Base-by-base conservation (phyloP, 768 basidiomycete species). In the Kwoniella mangroviensis region DNA sequence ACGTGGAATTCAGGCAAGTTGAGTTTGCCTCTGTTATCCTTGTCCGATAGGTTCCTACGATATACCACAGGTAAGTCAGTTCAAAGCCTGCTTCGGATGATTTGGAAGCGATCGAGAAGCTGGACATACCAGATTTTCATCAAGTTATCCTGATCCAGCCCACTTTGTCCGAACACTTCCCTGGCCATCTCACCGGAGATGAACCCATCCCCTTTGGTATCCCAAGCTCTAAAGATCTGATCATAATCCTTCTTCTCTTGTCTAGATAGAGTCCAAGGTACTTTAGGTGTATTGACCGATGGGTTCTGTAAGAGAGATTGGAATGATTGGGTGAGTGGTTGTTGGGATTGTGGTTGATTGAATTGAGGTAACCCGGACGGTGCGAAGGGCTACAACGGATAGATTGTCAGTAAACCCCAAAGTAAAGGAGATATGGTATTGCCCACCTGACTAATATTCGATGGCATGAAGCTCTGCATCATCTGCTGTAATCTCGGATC, bases 151-250 rank as follows among this genome's bases (percentile, higher is more conserved):
- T 90, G 90, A 13, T 89, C 88, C 19, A 99, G 79, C 0, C 94
- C 96, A 84, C 93, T 94, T 78, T 93, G 91, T 0, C 94, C 93
- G 84, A 99, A 98, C 26, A 97, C 94, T 80, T 96, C 93, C 55
- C 91, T 85, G 0, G 95, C 96, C 17, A 88, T 91, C 73, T 87
- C 84, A 28, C 97, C 95, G 58, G 84, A 88, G 78, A 99, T 92
- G 83, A 95, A 98, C 0, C 94, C 94, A 51, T 88, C 86, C n/a
- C 82, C 82, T 51, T 73, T 72, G 0, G 89, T 84, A 80, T 98
- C 96, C 97, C 97, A 99, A n/a, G 92, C 91, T 69, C 96, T 87
- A 85, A 99, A 99, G 77, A 98, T 95, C 77, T 91, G 88, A 81
- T 98, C 93, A 77, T 98, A 99, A 73, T 90, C 91, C 86, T 97